Conservation (phyloP, 2,329 filamentous ascomycete species). For the Talaromyces sp. region DNA sequence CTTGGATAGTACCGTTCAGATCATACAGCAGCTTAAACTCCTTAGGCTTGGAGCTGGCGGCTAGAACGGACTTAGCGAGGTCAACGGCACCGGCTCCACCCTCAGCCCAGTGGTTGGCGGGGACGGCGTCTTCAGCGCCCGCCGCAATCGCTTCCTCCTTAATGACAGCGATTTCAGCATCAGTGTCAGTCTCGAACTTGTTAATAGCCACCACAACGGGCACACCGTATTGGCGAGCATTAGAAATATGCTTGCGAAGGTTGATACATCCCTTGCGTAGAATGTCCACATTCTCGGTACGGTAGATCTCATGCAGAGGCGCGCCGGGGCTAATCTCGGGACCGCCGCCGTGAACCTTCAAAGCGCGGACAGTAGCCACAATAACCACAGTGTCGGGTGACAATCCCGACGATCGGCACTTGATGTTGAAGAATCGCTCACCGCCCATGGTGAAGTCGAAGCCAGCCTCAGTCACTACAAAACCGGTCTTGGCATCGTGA, state of each 20-base stretch:
- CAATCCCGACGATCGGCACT: slow-evolving; percentile 92
- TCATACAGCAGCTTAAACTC: slow-evolving; percentile 86
- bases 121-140: slow-evolving; percentile 89
- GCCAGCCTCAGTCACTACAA: slow-evolving; percentile 93
- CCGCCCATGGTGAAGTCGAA: slow-evolving; percentile 99
- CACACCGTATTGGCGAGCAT: slow-evolving; percentile 85
- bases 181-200: slow-evolving; percentile 90
- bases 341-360: slow-evolving; percentile 96
- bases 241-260: slow-evolving; percentile 90
- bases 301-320: slow-evolving; percentile 83
- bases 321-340: slow-evolving; percentile 90
- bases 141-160: slow-evolving; percentile 89
- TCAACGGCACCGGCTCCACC: slow-evolving; percentile 89
- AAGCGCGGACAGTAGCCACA: slow-evolving; percentile 89
- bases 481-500: slow-evolving; percentile 78
- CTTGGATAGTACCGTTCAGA: slow-evolving; percentile 76
- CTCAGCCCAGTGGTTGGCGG: slow-evolving; percentile 95
- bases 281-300: slow-evolving; percentile 89
- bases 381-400: slow-evolving; percentile 92
- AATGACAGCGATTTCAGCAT: slow-evolving; percentile 85
- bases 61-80: slow-evolving; percentile 82
- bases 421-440: slow-evolving; percentile 99
- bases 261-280: slow-evolving; percentile 90
- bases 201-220: slow-evolving; percentile 98
- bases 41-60: slow-evolving; percentile 79